These are phyloP conservation scores for Eutrema salsugineum DNA, from an alignment of 441 rosid species.

Conservation along the genomic window DNA sequence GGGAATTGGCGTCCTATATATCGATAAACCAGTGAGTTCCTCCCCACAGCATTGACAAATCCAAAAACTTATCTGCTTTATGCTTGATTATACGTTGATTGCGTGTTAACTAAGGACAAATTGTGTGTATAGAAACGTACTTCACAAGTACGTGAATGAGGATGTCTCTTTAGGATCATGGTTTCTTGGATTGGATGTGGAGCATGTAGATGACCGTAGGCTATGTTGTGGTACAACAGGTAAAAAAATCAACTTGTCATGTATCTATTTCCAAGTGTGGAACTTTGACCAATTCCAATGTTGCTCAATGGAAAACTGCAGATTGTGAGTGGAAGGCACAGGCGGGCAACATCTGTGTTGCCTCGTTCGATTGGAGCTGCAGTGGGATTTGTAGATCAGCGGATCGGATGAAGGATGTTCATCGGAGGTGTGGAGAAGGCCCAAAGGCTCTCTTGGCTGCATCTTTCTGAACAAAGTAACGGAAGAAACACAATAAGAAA, in stretches of 20 bases:
- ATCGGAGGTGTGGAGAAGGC: constrained; percentile 47
- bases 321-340: constrained; percentile 54
- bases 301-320: constrained; percentile 16
- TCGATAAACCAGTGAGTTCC: constrained; percentile 76
- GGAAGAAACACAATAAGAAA: constrained; percentile 17
- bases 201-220: constrained; percentile 88
- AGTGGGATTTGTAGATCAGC: constrained; percentile 49
- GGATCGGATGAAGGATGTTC: constrained; percentile 49
- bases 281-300: not conserved
- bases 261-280: not conserved
- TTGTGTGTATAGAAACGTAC: constrained; percentile 51
- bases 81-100: not conserved
- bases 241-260: constrained; percentile 24
- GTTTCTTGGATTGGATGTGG: constrained; percentile 88
- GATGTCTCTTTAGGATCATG: constrained; percentile 92
- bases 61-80: not conserved
- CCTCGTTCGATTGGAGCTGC: constrained; percentile 50
- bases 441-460: constrained; percentile 37
- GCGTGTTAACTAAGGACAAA: not conserved
- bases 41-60: not conserved
- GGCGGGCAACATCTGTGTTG: constrained; percentile 49
- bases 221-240: constrained; percentile 94
- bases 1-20: constrained; percentile 79
- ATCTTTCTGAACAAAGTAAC: constrained; percentile 27
- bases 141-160: constrained; percentile 81